Percentiles rank a stretch among this genome's conserved stretches.
phyloP scores from a whole-genome alignment of 176 grass and related monocot species.

The Oryza glaberrima region DNA sequence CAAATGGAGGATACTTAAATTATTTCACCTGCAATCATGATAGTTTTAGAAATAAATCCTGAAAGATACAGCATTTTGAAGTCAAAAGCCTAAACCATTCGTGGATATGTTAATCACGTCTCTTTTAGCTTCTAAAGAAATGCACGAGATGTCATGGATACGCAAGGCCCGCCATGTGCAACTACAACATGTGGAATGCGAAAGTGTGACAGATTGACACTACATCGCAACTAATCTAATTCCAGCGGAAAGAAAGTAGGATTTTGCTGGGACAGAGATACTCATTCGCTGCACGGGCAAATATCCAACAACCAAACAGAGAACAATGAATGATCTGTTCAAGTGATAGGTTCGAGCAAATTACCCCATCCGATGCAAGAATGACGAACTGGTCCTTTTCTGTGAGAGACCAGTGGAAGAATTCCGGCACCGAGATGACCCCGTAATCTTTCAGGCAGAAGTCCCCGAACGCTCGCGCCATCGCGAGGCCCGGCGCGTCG shows the following conservation, averaged over 20 bases:
- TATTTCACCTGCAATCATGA: conserved; percentile 46
- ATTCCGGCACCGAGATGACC: conserved; percentile 94
- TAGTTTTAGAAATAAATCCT: conserved; percentile 47
- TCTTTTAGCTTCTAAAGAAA: conserved; percentile 42
- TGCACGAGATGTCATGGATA: conserved; percentile 36
- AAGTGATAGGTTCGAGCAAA: conserved; percentile 14
- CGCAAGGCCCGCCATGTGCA: conserved; percentile 52
- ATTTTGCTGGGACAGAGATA: conserved; percentile 38
- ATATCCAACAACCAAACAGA: conserved; percentile 12
- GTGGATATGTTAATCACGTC: conserved; percentile 34
- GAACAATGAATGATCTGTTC: background rate
- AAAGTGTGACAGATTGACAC: conserved; percentile 58
- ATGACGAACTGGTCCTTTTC: conserved; percentile 85
- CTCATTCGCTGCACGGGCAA: conserved; percentile 31
- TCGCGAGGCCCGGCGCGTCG: conserved; percentile 86
- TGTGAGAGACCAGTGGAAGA: conserved; percentile 86
- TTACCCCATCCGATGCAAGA: conserved; percentile 95
- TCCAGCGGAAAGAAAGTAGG: conserved; percentile 23
- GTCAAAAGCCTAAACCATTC: conserved; percentile 47
- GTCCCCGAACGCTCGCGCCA: conserved; percentile 94
- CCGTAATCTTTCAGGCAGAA: conserved; percentile 99
- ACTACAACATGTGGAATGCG: conserved; percentile 38
- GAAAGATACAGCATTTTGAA: conserved; percentile 44
- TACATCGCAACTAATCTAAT: conserved; percentile 54
- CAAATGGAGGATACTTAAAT: conserved; percentile 32